Percentiles rank a stretch among this genome's conserved stretches.
Conservation (phyloP, 2,329 filamentous ascomycete species). For the Pseudonectria buxi region DNA sequence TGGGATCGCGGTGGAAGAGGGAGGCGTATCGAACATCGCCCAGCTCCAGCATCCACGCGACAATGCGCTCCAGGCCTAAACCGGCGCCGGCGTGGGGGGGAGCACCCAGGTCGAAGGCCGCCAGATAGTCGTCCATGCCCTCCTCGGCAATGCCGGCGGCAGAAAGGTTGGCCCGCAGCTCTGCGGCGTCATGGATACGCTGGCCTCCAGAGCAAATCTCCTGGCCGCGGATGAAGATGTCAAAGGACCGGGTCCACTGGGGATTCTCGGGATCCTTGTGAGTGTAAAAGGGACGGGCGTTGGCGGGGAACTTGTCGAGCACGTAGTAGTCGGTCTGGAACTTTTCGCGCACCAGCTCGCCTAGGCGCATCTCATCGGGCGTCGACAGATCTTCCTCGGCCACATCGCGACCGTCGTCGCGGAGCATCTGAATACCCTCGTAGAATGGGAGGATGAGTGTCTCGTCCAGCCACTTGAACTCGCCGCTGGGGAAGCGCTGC, state of each 20-base stretch:
- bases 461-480: constrained; percentile 79
- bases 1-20: constrained; percentile 81
- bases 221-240: constrained; percentile 89
- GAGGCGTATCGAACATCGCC: constrained; percentile 87
- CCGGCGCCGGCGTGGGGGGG: constrained; percentile 87
- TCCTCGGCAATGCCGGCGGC: constrained; percentile 67
- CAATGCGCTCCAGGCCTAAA: constrained; percentile 80
- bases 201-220: constrained; percentile 90
- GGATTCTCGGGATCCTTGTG: constrained; percentile 72
- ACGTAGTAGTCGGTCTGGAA: constrained; percentile 89
- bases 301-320: constrained; percentile 83
- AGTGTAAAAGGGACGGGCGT: constrained; percentile 83
- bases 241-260: constrained; percentile 81
- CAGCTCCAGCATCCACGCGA: constrained; percentile 78
- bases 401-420: constrained; percentile 72
- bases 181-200: constrained; percentile 74
- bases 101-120: constrained; percentile 80
- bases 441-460: constrained; percentile 76
- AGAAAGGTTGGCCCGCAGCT: constrained; percentile 72
- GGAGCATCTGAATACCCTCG: constrained; percentile 74
- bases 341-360: constrained; percentile 77
- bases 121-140: constrained; percentile 86
- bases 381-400: constrained; percentile 74
- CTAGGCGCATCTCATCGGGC: constrained; percentile 78
- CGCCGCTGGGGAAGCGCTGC: constrained; percentile 76